Base-by-base conservation (phyloP, 1,139 yeast genomes). In the Hyphopichia burtonii region DNA sequence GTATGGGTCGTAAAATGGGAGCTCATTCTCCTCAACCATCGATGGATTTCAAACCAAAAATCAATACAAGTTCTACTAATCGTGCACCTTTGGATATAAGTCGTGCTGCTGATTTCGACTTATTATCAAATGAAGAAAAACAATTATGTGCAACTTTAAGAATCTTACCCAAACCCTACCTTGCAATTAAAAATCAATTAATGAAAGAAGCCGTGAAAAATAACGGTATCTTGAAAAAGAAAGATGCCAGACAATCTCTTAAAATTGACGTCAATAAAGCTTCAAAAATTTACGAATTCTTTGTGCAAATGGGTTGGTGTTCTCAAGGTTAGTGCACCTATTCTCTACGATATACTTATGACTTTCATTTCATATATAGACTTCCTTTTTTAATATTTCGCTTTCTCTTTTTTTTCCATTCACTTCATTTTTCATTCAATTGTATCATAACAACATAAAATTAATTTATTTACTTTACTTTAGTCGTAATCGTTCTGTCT, bases 131-230 rank as follows among this genome's bases (percentile, higher is more conserved):
- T 20, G 96, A 87, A 48, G 99, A 93, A 60, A 93, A 86, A 59
- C 82, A 80, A 45, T 66, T 94, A 36, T 94, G 99, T 66, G 76
- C 91, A 4, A 87, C 83, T 39, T 71, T 93, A 48, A 80, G 96
- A 50, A 84, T 94, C 11, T 66, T 86, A 46, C 99, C 99, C 11
- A 93, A 93, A 59, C 96, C 98, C 2, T 93, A 91, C 58, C 69
- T 94, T 49, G 96, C 96, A 2, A 88, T 93, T 50, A 93, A 93
- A 59, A 96, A 89, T 59, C 83, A 90, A n/a, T 66, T 93, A 44
- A 89, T 93, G 73, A 80, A 94, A 53, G 97, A 91, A 58, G 81
- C 95, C 23, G 71, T 91, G 32, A 82, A 88, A 50, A 84, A 87
- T 36, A 95, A 95, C 37, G 98, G 98, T 8, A 66, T 77, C 5